Evolutionary conservation across 305 asterid species (phyloP).

Genomic region (Rubia tinctorum): DNA sequence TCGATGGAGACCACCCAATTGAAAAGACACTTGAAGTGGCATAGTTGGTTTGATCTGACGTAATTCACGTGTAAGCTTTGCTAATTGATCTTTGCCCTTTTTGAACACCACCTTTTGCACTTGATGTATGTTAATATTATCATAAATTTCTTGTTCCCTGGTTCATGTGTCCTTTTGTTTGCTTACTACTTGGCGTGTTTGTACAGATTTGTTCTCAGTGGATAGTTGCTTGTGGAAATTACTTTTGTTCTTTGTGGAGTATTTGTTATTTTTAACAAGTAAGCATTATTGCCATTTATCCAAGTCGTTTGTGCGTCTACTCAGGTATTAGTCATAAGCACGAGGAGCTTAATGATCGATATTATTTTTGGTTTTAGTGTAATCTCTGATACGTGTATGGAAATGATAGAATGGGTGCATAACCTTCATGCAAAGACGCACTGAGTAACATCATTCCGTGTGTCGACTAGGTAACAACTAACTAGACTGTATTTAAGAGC

Average conservation of each 20-base stretch:
- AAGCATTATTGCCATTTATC: no score
- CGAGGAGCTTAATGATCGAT: no score
- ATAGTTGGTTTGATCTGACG: conserved; percentile 4
- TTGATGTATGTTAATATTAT: no score
- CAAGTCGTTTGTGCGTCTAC: no score
- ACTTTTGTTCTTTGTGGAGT: no score
- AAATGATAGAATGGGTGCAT: conserved; percentile 98
- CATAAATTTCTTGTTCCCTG: background rate
- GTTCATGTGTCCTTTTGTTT: background rate
- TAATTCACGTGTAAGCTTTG: conserved; percentile 9
- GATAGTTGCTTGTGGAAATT: no score
- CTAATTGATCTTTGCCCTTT: background rate
- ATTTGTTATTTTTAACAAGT: no score
- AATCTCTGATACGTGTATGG: conserved; percentile 81
- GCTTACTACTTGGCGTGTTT: background rate
- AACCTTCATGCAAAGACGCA: conserved; percentile 98
- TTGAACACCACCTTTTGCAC: background rate
- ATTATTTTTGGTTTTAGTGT: conserved; percentile 65
- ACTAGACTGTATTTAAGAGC: conserved; percentile 80
- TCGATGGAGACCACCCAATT: background rate
- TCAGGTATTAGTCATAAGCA: no score
- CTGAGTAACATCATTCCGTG: conserved; percentile 96
- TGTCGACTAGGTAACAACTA: conserved; percentile 82
- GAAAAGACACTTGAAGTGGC: background rate
- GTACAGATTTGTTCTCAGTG: background rate